Evolutionary conservation across 2,329 filamentous ascomycete genomes (phyloP).

Genomic region (Venturia aucupariae): DNA sequence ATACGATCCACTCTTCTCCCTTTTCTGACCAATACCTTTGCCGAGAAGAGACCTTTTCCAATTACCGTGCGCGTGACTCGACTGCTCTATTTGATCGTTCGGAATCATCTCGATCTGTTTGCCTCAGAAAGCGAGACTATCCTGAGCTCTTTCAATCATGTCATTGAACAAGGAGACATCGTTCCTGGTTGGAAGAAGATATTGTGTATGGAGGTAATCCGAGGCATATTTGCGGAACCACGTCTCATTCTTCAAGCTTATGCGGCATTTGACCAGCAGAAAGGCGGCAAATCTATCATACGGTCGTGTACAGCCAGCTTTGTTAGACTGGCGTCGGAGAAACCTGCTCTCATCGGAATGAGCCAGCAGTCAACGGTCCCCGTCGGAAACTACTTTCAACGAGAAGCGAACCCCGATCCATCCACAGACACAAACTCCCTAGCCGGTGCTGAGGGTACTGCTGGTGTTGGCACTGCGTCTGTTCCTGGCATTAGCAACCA

Average conservation of each 20-base stretch:
- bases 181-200: conserved; percentile 76
- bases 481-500: conserved; percentile 73
- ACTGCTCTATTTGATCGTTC: conserved; percentile 72
- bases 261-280: conserved; percentile 63
- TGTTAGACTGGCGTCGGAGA: conserved; percentile 87
- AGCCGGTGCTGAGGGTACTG: conserved; percentile 67
- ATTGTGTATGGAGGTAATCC: conserved; percentile 83
- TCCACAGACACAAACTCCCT: conserved; percentile 59
- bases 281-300: conserved; percentile 66
- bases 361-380: conserved; percentile 83
- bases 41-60: conserved; percentile 69
- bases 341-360: conserved; percentile 78
- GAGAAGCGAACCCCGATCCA: conserved; percentile 9
- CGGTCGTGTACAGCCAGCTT: conserved; percentile 78
- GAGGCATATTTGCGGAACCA: conserved; percentile 75
- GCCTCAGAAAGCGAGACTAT: conserved; percentile 74
- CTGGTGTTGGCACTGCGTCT: conserved; percentile 39
- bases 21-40: conserved; percentile 66
- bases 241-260: conserved; percentile 72
- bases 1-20: conserved; percentile 73
- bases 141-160: conserved; percentile 69
- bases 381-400: conserved; percentile 38
- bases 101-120: conserved; percentile 66
- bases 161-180: conserved; percentile 69
- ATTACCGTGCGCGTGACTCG: conserved; percentile 74